These are phyloP conservation scores for Salix viminalis DNA, from an alignment of 345 rosid genomes.

Conservation along the genomic window DNA sequence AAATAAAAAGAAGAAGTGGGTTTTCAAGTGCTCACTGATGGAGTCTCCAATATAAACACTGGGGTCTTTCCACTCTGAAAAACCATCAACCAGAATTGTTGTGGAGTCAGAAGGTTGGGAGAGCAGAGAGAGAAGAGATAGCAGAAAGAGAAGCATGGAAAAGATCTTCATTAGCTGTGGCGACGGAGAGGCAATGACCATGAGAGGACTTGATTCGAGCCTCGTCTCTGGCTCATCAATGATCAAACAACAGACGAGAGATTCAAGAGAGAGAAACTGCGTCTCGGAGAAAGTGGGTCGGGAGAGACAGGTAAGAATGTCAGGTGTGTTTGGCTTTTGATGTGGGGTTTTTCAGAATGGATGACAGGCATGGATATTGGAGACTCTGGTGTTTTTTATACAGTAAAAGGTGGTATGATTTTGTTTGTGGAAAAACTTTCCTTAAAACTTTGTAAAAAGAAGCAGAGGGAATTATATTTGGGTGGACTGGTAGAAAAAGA, in stretches of 20 bases:
- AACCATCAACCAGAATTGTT: constrained; percentile 63
- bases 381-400: constrained; percentile 18
- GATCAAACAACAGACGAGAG: neutral
- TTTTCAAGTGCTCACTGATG: constrained; percentile 43
- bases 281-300: neutral
- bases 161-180: constrained; percentile 13
- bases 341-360: constrained; percentile 28
- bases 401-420: constrained; percentile 38
- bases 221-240: neutral
- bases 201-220: neutral
- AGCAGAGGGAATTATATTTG: constrained; percentile 6
- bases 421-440: constrained; percentile 30
- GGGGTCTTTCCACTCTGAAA: constrained; percentile 66
- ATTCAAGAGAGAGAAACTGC: neutral
- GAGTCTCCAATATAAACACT: constrained; percentile 69
- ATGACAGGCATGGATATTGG: constrained; percentile 19
- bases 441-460: neutral
- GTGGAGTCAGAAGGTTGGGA: constrained; percentile 37
- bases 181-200: neutral
- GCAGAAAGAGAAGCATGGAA: constrained; percentile 24
- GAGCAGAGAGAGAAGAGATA: constrained; percentile 33
- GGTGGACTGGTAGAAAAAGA: constrained; percentile 26
- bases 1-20: neutral
- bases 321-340: constrained; percentile 32
- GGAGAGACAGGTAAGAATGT: constrained; percentile 3